These are phyloP conservation scores for Fusarium heterosporum DNA, from an alignment of 2,329 filamentous ascomycete genomes.

Conservation along the genomic window DNA sequence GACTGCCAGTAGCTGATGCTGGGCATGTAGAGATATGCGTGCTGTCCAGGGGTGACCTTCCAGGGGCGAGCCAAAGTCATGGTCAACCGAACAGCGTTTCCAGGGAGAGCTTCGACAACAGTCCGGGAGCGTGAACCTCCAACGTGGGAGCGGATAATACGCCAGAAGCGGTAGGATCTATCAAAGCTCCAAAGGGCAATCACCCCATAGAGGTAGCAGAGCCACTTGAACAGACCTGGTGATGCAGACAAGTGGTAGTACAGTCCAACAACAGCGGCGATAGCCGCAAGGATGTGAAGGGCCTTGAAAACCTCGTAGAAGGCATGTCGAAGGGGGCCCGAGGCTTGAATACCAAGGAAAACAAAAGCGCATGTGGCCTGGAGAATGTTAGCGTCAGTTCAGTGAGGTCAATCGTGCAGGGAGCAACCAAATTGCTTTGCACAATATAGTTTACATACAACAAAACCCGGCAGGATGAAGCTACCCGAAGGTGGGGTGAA, in stretches of 20 bases:
- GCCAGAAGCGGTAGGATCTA: constrained; percentile 68
- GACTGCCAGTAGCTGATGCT: constrained; percentile 77
- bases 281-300: constrained; percentile 74
- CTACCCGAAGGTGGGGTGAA: constrained; percentile 49
- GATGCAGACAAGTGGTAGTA: constrained; percentile 72
- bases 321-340: constrained; percentile 78
- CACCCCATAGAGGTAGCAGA: constrained; percentile 70
- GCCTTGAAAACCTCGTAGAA: constrained; percentile 84
- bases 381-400: constrained; percentile 9
- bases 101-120: constrained; percentile 79
- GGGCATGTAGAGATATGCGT: constrained; percentile 84
- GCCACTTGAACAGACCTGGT: constrained; percentile 58
- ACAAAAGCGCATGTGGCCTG: constrained; percentile 71
- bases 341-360: constrained; percentile 74
- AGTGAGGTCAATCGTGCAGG: neutral
- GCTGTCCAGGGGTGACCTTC: constrained; percentile 79
- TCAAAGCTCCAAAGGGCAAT: constrained; percentile 77
- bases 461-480: constrained; percentile 71
- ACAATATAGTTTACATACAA: constrained; percentile 61
- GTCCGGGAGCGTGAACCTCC: constrained; percentile 75
- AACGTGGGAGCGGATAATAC: constrained; percentile 73
- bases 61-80: constrained; percentile 81
- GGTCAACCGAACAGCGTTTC: constrained; percentile 79
- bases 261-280: constrained; percentile 69
- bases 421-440: neutral